A percentile compares a stretch with the other conserved stretches of the same genome.
These are phyloP conservation scores for Ascochyta koolunga DNA, from an alignment of 2,329 filamentous ascomycete species.

Conservation along the genomic window DNA sequence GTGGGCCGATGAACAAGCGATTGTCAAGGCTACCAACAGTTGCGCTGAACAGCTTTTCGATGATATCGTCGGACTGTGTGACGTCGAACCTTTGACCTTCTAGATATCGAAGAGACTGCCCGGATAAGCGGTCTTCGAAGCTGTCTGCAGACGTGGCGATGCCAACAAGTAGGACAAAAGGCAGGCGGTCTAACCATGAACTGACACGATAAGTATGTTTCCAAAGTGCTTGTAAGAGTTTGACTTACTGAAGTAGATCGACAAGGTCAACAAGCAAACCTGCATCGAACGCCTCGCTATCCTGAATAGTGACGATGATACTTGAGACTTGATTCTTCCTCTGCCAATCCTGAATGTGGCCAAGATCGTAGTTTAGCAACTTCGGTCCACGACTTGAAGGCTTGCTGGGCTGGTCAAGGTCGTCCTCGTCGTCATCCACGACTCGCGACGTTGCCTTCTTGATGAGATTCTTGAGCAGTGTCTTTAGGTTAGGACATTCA, in stretches of 20 bases:
- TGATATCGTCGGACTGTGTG: conserved; percentile 71
- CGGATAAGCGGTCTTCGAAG: conserved; percentile 75
- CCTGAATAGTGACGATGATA: conserved; percentile 76
- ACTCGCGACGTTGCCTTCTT: conserved; percentile 64
- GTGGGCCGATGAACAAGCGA: conserved; percentile 67
- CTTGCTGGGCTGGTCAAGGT: conserved; percentile 17
- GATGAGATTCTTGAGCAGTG: conserved; percentile 74
- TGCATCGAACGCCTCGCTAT: conserved; percentile 82
- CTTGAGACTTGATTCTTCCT: conserved; percentile 60
- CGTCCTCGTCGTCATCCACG: conserved; percentile 62
- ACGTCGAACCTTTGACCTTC: conserved; percentile 78
- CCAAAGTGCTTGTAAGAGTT: background rate
- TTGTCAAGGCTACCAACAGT: conserved; percentile 65
- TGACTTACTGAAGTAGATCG: conserved; percentile 67
- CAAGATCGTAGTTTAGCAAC: conserved; percentile 79
- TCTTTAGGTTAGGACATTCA: conserved; percentile 76
- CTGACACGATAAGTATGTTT: conserved; percentile 34
- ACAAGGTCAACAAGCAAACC: conserved; percentile 74
- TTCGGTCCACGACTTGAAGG: conserved; percentile 61
- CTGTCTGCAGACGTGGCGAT: conserved; percentile 82
- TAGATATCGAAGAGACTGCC: conserved; percentile 69
- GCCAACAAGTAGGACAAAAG: conserved; percentile 77
- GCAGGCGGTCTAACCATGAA: conserved; percentile 76
- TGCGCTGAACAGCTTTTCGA: conserved; percentile 73
- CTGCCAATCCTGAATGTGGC: conserved; percentile 68